Evolutionary conservation across 2,329 filamentous ascomycete genomes (phyloP).

Genomic region (Hypoxylon sp.): DNA sequence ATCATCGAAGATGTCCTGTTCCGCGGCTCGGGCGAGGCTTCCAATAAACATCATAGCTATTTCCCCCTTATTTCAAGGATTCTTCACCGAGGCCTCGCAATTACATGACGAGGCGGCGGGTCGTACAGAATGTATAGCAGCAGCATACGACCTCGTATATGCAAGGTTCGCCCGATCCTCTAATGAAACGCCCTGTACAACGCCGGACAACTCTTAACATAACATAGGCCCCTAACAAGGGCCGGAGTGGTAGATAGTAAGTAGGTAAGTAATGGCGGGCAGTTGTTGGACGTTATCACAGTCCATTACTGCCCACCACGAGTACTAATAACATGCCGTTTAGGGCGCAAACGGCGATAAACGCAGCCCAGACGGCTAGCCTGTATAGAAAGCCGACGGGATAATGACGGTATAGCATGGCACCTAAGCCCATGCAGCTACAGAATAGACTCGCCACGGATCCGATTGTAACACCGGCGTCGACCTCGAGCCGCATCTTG

Average conservation of each 20-base stretch:
- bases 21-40: not conserved
- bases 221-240: slow-evolving; percentile 5
- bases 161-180: slow-evolving; percentile 31
- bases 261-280: no score
- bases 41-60: slow-evolving; percentile 9
- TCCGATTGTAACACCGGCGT: slow-evolving; percentile 79
- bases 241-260: slow-evolving; percentile 15
- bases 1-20: slow-evolving; percentile 1
- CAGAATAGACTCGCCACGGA: slow-evolving; percentile 76
- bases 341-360: slow-evolving; percentile 63
- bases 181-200: slow-evolving; percentile 20
- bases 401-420: slow-evolving; percentile 68
- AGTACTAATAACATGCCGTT: slow-evolving; percentile 68
- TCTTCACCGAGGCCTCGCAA: not conserved
- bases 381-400: slow-evolving; percentile 61
- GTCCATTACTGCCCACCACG: slow-evolving; percentile 60
- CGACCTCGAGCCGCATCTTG: slow-evolving; percentile 78
- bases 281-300: slow-evolving; percentile 41
- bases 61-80: not conserved
- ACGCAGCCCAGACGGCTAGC: slow-evolving; percentile 60
- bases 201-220: slow-evolving; percentile 20
- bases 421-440: slow-evolving; percentile 72
- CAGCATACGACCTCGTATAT: slow-evolving; percentile 30
- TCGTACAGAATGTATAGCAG: not conserved
- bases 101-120: not conserved